phyloP scores from a whole-genome alignment of 2,329 filamentous ascomycete genomes.

The Pseudogymnoascus sp. region DNA sequence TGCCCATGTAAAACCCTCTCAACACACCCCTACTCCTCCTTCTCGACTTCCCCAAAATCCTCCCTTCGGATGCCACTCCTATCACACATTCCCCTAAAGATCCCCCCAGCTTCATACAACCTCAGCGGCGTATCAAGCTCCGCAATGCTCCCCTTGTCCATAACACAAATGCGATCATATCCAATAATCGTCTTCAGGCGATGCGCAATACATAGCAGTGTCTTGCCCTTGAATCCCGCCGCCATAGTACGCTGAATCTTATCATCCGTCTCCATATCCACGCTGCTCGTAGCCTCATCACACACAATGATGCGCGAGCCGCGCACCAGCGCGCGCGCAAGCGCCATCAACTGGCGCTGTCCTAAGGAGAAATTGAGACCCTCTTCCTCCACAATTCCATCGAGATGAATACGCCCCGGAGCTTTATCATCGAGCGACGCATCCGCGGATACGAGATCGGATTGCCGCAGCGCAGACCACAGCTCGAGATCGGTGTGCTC shows the following conservation, averaged over 20 bases:
- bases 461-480: constrained; percentile 69
- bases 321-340: constrained; percentile 83
- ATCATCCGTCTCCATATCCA: constrained; percentile 94
- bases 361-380: constrained; percentile 93
- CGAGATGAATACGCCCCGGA: constrained; percentile 65
- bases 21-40: not conserved
- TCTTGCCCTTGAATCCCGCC: constrained; percentile 75
- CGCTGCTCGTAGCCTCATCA: constrained; percentile 87
- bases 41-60: constrained; percentile 20
- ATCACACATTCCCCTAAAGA: constrained; percentile 67
- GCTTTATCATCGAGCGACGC: constrained; percentile 28
- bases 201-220: constrained; percentile 87
- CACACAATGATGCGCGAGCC: constrained; percentile 88
- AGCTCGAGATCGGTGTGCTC: constrained; percentile 71
- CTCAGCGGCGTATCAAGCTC: constrained; percentile 72
- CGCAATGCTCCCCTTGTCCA: constrained; percentile 82
- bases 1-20: not conserved
- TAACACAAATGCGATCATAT: constrained; percentile 93
- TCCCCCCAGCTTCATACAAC: constrained; percentile 65
- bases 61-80: constrained; percentile 42
- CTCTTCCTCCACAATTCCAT: constrained; percentile 82
- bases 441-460: constrained; percentile 57
- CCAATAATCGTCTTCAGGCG: constrained; percentile 83
- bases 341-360: constrained; percentile 89
- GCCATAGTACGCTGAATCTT: constrained; percentile 91